Base-by-base conservation (phyloP, 768 basidiomycete species). In the Scleroderma bovista region DNA sequence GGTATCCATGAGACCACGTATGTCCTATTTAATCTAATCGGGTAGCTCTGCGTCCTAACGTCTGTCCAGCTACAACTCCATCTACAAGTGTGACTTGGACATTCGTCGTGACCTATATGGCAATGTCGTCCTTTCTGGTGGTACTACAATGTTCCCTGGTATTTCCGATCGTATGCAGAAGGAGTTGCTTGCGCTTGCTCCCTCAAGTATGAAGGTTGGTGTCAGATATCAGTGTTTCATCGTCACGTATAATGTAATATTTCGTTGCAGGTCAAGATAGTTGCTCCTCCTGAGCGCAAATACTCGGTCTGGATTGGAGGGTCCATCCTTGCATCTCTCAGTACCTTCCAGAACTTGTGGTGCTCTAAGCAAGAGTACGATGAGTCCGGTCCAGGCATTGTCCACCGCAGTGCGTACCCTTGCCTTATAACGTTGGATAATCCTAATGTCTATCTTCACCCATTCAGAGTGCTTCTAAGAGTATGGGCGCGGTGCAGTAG, bases 271-370 rank as follows among this genome's bases (percentile, higher is more conserved):
- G 86, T 93, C 74, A 93, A 91, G 82, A 91, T 93, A 50, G 86
- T 91, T 51, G 88, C 92, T 52, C 92, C 93, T 45, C 91, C 92
- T 48, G 92, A 95, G 76, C 77, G 92, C 60, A 95, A 91, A 69
- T 93, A 93, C 80, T 92, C 89, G 48, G 93, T 94, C 71, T 96
- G 93, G 89, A 93, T 93, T 60, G 87, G 87, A 73, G 87, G 86
- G 52, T 86, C 84, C 38, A 89, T 88, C 60, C 72, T 89, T 58
- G 93, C 92, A 40, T 93, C 90, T 29, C 79, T 96, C 44, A 86
- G 82, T 64, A 94, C 93, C 59, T 95, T 95, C 93, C 93, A 95
- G 76, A 93, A 93, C 67, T 74, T 94, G 72, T 96, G 93, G 92
- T 86, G 86, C 72, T 84, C 85, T 51, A 90, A 90, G 72, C 88